Conservation (phyloP, 148 eudicot genomes). For the Rhododendron ferrugineum region DNA sequence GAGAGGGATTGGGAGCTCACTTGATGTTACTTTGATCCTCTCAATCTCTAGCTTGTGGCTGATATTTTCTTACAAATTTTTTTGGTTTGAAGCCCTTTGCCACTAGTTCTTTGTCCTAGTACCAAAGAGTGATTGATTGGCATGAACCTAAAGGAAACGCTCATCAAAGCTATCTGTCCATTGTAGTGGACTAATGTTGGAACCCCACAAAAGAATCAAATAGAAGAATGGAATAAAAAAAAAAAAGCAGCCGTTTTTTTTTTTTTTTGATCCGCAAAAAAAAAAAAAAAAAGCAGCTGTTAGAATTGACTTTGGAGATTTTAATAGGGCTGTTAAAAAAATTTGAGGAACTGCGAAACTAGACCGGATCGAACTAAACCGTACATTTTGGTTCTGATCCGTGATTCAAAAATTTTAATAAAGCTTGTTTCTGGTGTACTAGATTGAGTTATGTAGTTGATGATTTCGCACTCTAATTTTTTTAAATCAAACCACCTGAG, state of each 20-base stretch:
- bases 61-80: not conserved
- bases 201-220: not conserved
- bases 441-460: too few relatives aligned
- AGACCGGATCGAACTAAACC: too few relatives aligned
- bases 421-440: too few relatives aligned
- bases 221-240: too few relatives aligned
- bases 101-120: not conserved
- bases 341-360: too few relatives aligned
- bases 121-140: not conserved
- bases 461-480: too few relatives aligned
- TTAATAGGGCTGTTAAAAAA: too few relatives aligned
- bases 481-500: too few relatives aligned
- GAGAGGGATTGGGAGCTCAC: not conserved
- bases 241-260: not conserved
- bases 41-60: not conserved
- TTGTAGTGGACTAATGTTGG: not conserved
- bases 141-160: not conserved
- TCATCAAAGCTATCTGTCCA: not conserved
- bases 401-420: too few relatives aligned
- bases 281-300: not conserved
- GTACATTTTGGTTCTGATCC: too few relatives aligned
- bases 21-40: not conserved
- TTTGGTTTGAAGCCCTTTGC: not conserved
- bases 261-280: too few relatives aligned
- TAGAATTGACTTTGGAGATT: too few relatives aligned